phyloP scores from a whole-genome alignment of 2,329 filamentous ascomycete genomes.

The Aspergillus aculeatinus region DNA sequence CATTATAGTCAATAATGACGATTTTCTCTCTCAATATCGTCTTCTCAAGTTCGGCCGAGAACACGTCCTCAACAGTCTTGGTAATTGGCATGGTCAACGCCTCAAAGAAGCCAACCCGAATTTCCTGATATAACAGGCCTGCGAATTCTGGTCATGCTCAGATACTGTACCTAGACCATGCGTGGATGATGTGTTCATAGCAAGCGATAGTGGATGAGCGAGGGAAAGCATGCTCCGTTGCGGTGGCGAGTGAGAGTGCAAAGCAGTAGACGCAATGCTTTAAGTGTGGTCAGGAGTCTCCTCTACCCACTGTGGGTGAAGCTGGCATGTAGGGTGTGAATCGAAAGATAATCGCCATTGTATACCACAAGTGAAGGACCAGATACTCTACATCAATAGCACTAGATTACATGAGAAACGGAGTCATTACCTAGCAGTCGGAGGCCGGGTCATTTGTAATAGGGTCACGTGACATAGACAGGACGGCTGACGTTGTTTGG shows the following conservation, averaged over 20 bases:
- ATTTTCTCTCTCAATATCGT: slow-evolving; percentile 74
- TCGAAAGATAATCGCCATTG: too few relatives aligned
- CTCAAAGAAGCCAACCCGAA: slow-evolving; percentile 12
- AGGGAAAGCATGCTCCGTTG: too few relatives aligned
- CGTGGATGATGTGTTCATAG: background rate
- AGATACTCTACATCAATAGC: too few relatives aligned
- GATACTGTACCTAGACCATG: background rate
- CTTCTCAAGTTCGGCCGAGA: slow-evolving; percentile 62
- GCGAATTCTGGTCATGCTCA: background rate
- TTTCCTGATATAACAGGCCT: background rate
- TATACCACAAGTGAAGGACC: too few relatives aligned
- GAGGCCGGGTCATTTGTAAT: slow-evolving; percentile 16
- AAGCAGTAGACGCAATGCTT: too few relatives aligned
- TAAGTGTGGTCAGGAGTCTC: too few relatives aligned
- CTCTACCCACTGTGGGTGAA: too few relatives aligned
- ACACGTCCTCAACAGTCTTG: slow-evolving; percentile 33
- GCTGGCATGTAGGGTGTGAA: too few relatives aligned
- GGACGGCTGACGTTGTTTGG: slow-evolving; percentile 38
- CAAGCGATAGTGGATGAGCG: too few relatives aligned
- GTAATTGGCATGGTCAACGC: slow-evolving; percentile 14
- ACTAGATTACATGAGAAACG: background rate
- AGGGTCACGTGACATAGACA: slow-evolving; percentile 31
- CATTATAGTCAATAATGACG: slow-evolving; percentile 69
- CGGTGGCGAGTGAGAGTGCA: too few relatives aligned
- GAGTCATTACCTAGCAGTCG: background rate